Evolutionary conservation across 345 rosid genomes (phyloP), one percentile per base, ranked within the genome.

Genomic region (Sisymbrium irio): DNA sequence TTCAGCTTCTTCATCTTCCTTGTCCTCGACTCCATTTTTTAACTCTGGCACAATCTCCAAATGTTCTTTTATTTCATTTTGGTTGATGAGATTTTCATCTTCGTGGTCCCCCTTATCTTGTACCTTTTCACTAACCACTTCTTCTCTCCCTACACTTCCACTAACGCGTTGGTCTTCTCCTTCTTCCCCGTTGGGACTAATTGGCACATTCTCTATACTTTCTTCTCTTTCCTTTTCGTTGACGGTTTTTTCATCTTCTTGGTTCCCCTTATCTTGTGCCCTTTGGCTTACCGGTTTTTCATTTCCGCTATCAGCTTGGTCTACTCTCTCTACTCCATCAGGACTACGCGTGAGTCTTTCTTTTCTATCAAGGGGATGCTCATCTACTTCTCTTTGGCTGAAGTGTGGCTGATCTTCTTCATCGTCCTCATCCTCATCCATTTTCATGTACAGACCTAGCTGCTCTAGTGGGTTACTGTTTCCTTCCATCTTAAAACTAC

Each of bases 361-460:
- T 33, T 40, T 65, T 18, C 60, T 28, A 36, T 58, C 61, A 45
- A 15, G 11, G 42, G 2, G 62, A 68, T 27, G 71, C 56, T 74
- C 77, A 57, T 74, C 73, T 47, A 27, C 66, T 58, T 74, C 67
- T 74, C 39, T 64, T 45, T 73, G 50, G 40, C 55, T 82, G 37
- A 57, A 25, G 3, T 77, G 83, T 0, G 72, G 83, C 72, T 80
- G 88, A 55, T 71, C 82, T 37, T 78, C 93, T 58, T 86, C 97
- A 4, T 89, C 91, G 3, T 88, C 95, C 7, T 84, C 89, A 3
- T 85, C 87, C 6, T 85, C 90, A 42, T 82, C 88, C 64, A 61
- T 78, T 76, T 93, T 93, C 83, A 91, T 91, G 81, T 81, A 93
- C 63, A 93, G 62, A 30, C 98, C 98, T 45, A 93, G 78, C 58